Conservation (phyloP, 306 rosid species). For the Gillenia trifoliata region DNA sequence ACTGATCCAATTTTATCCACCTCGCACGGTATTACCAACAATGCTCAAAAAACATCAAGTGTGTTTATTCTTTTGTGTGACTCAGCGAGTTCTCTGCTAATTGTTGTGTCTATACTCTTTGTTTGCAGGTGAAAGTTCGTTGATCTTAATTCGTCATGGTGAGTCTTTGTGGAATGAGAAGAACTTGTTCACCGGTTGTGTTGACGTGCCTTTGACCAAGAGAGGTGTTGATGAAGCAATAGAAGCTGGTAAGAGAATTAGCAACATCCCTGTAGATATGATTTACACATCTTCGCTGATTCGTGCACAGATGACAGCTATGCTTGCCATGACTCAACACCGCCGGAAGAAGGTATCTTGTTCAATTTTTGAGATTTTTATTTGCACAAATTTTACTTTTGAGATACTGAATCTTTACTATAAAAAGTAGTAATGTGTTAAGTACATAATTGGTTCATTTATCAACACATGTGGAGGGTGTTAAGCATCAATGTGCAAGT, state of each 20-base stretch:
- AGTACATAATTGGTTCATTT: neutral
- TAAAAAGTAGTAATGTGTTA: neutral
- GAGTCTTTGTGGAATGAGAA: slow-evolving; percentile 79
- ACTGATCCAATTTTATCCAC: slow-evolving; percentile 20
- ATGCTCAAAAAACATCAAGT: slow-evolving; percentile 25
- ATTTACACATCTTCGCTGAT: slow-evolving; percentile 72
- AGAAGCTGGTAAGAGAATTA: slow-evolving; percentile 82
- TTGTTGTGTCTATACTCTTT: neutral
- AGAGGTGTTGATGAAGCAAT: slow-evolving; percentile 86
- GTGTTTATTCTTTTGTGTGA: slow-evolving; percentile 6
- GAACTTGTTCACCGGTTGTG: slow-evolving; percentile 85
- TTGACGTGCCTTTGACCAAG: slow-evolving; percentile 65
- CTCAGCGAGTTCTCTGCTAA: slow-evolving; percentile 11
- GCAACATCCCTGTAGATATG: slow-evolving; percentile 74
- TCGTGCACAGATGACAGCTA: slow-evolving; percentile 89
- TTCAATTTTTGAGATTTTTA: neutral
- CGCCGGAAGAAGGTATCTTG: slow-evolving; percentile 52
- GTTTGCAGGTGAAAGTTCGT: slow-evolving; percentile 53
- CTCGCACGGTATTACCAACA: neutral
- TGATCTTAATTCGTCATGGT: slow-evolving; percentile 74
- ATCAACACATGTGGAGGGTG: neutral
- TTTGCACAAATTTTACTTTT: neutral
- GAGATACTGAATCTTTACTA: neutral
- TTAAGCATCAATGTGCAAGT: neutral
- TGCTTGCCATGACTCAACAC: slow-evolving; percentile 88